Conservation (phyloP, 441 rosid genomes). For the Gossypium gossypioides region DNA sequence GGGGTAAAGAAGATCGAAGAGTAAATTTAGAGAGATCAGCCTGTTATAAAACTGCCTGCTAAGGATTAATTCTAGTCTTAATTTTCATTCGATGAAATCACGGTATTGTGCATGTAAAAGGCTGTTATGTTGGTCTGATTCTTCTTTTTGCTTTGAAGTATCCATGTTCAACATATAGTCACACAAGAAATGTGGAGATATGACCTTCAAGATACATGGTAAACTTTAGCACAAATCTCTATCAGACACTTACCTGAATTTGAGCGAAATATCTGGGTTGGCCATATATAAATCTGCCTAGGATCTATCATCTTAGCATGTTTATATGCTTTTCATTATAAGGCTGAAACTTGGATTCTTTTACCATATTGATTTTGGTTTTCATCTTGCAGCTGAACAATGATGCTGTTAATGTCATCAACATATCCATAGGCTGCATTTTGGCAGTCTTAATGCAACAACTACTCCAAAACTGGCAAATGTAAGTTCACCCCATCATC, state of each 20-base stretch:
- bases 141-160: neutral
- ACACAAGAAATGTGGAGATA: neutral
- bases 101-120: neutral
- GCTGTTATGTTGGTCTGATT: neutral
- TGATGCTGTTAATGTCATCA: constrained; percentile 74
- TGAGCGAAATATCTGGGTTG: neutral
- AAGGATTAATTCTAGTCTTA: neutral
- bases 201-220: neutral
- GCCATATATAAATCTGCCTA: neutral
- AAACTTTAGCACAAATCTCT: too few species aligned
- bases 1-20: neutral
- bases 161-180: neutral
- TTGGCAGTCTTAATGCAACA: constrained; percentile 76
- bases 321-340: neutral
- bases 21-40: neutral
- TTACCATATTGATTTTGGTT: neutral
- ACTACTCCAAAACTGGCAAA: constrained; percentile 35
- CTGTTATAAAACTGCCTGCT: neutral
- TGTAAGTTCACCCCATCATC: constrained; percentile 9
- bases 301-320: neutral
- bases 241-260: neutral
- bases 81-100: neutral
- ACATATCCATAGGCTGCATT: constrained; percentile 74
- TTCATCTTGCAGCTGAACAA: constrained; percentile 68
- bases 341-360: neutral